Percentiles rank a stretch among this genome's conserved stretches.
phyloP scores from a whole-genome alignment of 179 eudicot species.

The Drosera spatulata region DNA sequence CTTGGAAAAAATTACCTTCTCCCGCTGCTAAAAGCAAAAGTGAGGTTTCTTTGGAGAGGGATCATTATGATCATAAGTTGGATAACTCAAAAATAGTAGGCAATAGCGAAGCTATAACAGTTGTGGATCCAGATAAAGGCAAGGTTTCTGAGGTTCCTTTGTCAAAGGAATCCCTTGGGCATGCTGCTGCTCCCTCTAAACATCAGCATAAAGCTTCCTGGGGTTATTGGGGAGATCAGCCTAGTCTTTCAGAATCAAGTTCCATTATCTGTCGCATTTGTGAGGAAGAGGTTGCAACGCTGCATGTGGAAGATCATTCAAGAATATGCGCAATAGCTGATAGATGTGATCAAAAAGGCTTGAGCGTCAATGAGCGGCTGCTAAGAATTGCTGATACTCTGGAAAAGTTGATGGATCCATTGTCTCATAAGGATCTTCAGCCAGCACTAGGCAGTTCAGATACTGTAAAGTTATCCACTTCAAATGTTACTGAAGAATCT shows the following conservation, averaged over 20 bases:
- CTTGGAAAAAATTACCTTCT: conserved; percentile 92
- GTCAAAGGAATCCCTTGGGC: conserved; percentile 47
- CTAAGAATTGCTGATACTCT: conserved; percentile 80
- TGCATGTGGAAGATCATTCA: conserved; percentile 97
- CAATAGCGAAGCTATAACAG: conserved; percentile 21
- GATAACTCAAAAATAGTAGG: conserved; percentile 28
- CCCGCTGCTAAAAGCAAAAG: conserved; percentile 47
- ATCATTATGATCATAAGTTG: conserved; percentile 25
- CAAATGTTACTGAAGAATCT: conserved; percentile 86
- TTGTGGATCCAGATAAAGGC: conserved; percentile 23
- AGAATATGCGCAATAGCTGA: conserved; percentile 94
- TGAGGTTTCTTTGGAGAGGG: conserved; percentile 37
- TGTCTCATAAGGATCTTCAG: conserved; percentile 69
- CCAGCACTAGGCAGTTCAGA: conserved; percentile 75
- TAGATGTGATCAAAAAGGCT: conserved; percentile 94
- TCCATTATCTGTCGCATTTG: conserved; percentile 97
- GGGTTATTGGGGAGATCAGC: conserved; percentile 86
- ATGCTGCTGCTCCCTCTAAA: conserved; percentile 38
- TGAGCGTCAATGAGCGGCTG: conserved; percentile 89
- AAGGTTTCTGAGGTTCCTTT: conserved; percentile 42
- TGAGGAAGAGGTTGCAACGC: conserved; percentile 95
- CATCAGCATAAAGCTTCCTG: conserved; percentile 77
- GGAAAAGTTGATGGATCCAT: conserved; percentile 73
- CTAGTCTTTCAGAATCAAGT: conserved; percentile 59
- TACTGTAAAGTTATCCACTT: conserved; percentile 79